Percentiles rank a stretch among this genome's conserved stretches.
Conservation (phyloP, 2,329 filamentous ascomycete genomes). For the Coniella vitis region DNA sequence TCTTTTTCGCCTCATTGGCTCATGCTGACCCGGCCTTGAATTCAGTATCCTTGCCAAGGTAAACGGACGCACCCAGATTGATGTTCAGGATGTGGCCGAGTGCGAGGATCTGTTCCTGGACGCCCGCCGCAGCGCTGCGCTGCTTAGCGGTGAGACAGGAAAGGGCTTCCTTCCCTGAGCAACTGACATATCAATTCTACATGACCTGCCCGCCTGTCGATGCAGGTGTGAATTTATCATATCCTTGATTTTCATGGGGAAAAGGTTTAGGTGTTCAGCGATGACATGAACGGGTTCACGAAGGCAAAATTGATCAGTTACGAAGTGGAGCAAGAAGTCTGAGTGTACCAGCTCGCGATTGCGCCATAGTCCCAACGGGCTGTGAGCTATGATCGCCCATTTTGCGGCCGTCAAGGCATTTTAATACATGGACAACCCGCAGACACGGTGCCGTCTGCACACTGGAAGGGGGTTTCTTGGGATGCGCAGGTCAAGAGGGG, state of each 20-base stretch:
- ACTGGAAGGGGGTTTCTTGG: slow-evolving; percentile 1
- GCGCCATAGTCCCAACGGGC: background rate
- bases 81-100: slow-evolving; percentile 69
- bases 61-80: slow-evolving; percentile 69
- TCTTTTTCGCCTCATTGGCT: slow-evolving; percentile 24
- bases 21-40: slow-evolving; percentile 24
- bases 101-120: slow-evolving; percentile 82
- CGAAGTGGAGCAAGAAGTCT: slow-evolving; percentile 21
- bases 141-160: slow-evolving; percentile 58
- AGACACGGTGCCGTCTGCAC: background rate
- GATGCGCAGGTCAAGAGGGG: too few species aligned
- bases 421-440: slow-evolving; percentile 1
- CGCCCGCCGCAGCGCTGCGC: slow-evolving; percentile 66
- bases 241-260: slow-evolving; percentile 20
- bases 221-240: slow-evolving; percentile 20
- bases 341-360: slow-evolving; percentile 13
- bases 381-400: too few species aligned
- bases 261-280: slow-evolving; percentile 17
- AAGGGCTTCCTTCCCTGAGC: slow-evolving; percentile 57
- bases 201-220: slow-evolving; percentile 2
- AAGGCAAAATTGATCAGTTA: slow-evolving; percentile 14
- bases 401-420: background rate
- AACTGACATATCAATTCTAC: slow-evolving; percentile 35
- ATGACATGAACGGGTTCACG: slow-evolving; percentile 18
- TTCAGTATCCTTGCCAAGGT: slow-evolving; percentile 78